Evolutionary conservation across 352 stramenopile species (phyloP), one percentile per base, ranked within the genome.

Genomic region (Pythium utonaiense): DNA sequence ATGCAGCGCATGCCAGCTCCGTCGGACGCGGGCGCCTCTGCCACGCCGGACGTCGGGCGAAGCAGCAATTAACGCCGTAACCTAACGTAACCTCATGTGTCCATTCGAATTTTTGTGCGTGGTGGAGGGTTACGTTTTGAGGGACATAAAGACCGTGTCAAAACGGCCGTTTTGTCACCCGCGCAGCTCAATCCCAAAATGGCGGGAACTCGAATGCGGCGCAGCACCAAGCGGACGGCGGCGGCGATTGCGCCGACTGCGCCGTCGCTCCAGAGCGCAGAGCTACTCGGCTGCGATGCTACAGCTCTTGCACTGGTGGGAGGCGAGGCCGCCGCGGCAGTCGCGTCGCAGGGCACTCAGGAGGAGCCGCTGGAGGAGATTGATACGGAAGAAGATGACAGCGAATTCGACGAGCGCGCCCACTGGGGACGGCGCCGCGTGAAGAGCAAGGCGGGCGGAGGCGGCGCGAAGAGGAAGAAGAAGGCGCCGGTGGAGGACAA

Each of bases 341-440:
- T 21, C 13, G 24, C n/a, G 12, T 40, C 34, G 21, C n/a, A n/a
- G n/a, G n/a, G n/a, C n/a, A n/a, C n/a, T n/a, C 30, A 28, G 6
- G 33, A n/a, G 27, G 56, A 64, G 47, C 36, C 44, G 44, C 28
- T 51, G 5, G 79, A 91, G 64, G 72, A 81, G 42, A 89, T 91
- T 55, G 82, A 91, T 61, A 85, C 64, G 47, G 82, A 91, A 45
- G 74, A 73, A 33, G 82, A 91, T 58, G 82, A 91, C 62, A 66
- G 51, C 27, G 82, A 91, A 63, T 89, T 91, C 45, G 82, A 90
- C 24, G 78, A 90, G 41, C 62, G 72, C 16, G 77, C 78, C 38
- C 79, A 89, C 22, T 91, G 79, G 82, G 65, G 71, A 3, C 62
- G 79, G 13, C 67, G 74, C n/a, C 63, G 66, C n/a, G 42, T 54